A percentile compares a stretch with the other conserved stretches of the same genome.
Conservation (phyloP, 2,329 filamentous ascomycete species). For the Claviceps spartinae region DNA sequence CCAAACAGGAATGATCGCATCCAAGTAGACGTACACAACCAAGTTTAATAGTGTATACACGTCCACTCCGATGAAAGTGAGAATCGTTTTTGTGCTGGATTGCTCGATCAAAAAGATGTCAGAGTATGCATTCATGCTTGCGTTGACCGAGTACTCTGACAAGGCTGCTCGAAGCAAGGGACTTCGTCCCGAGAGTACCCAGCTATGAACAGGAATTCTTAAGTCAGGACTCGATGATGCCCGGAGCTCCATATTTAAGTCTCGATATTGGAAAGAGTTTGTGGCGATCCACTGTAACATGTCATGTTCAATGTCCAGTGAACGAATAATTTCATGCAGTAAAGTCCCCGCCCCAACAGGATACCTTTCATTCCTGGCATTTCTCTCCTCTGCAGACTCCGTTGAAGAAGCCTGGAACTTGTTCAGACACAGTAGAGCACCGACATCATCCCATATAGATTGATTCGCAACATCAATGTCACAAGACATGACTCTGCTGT, state of each 20-base stretch:
- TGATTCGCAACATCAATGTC: slow-evolving; percentile 53
- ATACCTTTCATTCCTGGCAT: slow-evolving; percentile 27
- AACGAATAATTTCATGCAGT: slow-evolving; percentile 42
- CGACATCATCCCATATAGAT: slow-evolving; percentile 60
- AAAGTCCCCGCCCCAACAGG: slow-evolving; percentile 32
- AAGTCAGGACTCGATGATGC: slow-evolving; percentile 53
- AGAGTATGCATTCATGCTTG: slow-evolving; percentile 8
- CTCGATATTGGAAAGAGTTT: slow-evolving; percentile 24
- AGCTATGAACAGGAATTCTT: slow-evolving; percentile 68
- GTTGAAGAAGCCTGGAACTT: slow-evolving; percentile 37
- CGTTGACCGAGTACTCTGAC: slow-evolving; percentile 33
- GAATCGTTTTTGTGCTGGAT: slow-evolving; percentile 33
- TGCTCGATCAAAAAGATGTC: slow-evolving; percentile 22
- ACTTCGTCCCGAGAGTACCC: slow-evolving; percentile 65
- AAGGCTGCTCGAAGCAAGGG: slow-evolving; percentile 50
- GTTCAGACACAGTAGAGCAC: slow-evolving; percentile 53
- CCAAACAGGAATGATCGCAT: slow-evolving; percentile 74
- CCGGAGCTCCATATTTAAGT: slow-evolving; percentile 31
- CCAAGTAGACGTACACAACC: slow-evolving; percentile 67
- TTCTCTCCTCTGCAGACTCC: slow-evolving; percentile 11
- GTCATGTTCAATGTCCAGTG: slow-evolving; percentile 53
- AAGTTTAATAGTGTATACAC: slow-evolving; percentile 69
- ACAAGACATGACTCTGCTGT: slow-evolving; percentile 67
- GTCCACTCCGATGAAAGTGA: slow-evolving; percentile 59
- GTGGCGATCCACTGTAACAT: slow-evolving; percentile 35